phyloP scores from a whole-genome alignment of 2,329 filamentous ascomycete species.

The Calonectria leucothoes region DNA sequence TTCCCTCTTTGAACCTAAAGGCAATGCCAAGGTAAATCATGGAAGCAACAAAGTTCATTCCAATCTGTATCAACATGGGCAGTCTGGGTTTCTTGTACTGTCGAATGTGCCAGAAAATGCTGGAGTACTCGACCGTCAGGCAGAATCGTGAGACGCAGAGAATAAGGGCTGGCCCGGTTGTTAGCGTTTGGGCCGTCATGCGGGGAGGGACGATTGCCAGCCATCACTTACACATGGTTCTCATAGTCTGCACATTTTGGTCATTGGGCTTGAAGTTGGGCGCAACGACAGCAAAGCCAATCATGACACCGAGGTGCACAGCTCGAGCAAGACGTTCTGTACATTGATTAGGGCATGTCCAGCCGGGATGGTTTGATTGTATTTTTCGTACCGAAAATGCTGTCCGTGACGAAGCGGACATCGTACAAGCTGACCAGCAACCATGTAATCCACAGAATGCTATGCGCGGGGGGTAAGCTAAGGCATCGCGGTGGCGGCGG shows the following conservation, averaged over 20 bases:
- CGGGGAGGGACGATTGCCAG: background rate
- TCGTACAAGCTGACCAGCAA: constrained; percentile 73
- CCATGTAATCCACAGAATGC: constrained; percentile 77
- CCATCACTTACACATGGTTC: constrained; percentile 51
- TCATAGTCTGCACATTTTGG: constrained; percentile 52
- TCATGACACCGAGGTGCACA: constrained; percentile 72
- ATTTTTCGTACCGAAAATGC: constrained; percentile 61
- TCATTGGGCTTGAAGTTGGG: constrained; percentile 55
- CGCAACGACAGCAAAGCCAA: constrained; percentile 72
- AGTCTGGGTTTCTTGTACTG: constrained; percentile 51
- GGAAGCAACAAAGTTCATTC: constrained; percentile 48
- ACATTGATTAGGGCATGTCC: background rate
- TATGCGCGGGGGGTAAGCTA: constrained; percentile 27
- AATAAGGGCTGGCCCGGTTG: constrained; percentile 49
- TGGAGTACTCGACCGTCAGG: constrained; percentile 64
- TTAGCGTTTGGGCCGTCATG: background rate
- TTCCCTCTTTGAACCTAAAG: constrained; percentile 50
- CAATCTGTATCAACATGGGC: constrained; percentile 51
- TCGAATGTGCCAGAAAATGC: constrained; percentile 57
- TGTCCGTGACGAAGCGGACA: constrained; percentile 73
- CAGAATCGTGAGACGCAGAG: constrained; percentile 65
- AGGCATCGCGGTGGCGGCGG: background rate
- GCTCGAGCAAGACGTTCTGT: constrained; percentile 66
- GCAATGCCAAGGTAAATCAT: constrained; percentile 55
- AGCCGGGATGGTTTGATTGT: background rate